Conservation (phyloP, 345 rosid genomes). For the Salix arbutifolia region DNA sequence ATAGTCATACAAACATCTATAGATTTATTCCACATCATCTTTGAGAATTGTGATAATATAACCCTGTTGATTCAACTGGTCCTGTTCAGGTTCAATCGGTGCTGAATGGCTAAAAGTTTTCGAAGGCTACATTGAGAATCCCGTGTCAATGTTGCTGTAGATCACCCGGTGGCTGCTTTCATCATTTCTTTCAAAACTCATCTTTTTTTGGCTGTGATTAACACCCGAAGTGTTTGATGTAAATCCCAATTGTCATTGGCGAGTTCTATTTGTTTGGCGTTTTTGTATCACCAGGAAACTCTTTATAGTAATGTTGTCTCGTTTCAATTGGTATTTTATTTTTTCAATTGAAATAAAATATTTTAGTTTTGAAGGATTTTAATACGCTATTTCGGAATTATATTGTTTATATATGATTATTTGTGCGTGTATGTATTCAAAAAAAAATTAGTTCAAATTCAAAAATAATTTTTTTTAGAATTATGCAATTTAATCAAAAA, state of each 20-base stretch:
- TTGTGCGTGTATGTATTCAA: too few relatives aligned
- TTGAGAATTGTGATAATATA: neutral
- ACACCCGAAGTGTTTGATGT: neutral
- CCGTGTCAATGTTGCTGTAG: conserved; percentile 88
- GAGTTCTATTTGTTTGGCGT: neutral
- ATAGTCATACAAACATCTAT: neutral
- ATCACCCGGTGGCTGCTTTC: neutral
- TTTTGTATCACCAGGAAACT: neutral
- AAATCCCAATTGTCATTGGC: neutral
- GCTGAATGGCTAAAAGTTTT: conserved; percentile 97
- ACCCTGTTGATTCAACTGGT: conserved; percentile 6
- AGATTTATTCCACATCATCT: neutral
- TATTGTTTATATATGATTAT: too few relatives aligned
- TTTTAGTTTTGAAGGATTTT: too few relatives aligned
- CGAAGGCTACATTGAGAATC: conserved; percentile 86
- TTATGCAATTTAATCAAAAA: too few relatives aligned
- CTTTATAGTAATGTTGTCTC: too few relatives aligned
- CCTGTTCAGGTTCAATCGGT: conserved; percentile 67
- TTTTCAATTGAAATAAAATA: too few relatives aligned
- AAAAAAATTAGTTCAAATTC: too few relatives aligned
- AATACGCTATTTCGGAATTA: too few relatives aligned
- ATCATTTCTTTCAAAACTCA: neutral
- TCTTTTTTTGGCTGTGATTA: neutral
- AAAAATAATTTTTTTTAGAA: too few relatives aligned
- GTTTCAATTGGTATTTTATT: too few relatives aligned